Conservation (phyloP, 176 grass and related monocot species). For the Triticum dicoccoides region DNA sequence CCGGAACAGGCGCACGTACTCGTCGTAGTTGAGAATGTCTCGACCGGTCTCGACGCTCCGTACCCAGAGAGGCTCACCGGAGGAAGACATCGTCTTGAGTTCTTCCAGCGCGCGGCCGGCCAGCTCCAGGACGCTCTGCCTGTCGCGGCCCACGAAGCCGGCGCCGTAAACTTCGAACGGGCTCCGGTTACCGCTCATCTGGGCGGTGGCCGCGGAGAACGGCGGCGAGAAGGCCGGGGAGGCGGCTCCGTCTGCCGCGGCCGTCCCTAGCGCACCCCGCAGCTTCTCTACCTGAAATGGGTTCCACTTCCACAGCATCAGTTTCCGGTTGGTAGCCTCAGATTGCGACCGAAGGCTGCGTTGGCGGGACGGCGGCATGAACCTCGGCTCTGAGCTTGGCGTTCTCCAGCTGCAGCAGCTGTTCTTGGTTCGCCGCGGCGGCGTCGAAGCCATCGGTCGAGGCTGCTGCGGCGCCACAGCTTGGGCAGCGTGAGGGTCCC, state of each 20-base stretch:
- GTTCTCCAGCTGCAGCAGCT: constrained; percentile 65
- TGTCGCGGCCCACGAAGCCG: constrained; percentile 37
- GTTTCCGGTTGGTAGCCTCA: background rate
- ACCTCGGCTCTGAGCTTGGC: constrained; percentile 72
- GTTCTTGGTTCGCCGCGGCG: constrained; percentile 32
- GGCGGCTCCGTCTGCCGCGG: background rate
- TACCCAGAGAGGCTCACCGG: constrained; percentile 68
- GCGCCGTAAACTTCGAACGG: constrained; percentile 25
- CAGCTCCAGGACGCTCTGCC: constrained; percentile 47
- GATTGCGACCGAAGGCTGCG: background rate
- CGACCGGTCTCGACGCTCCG: constrained; percentile 60
- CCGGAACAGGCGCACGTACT: constrained; percentile 67
- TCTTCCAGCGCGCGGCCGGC: constrained; percentile 51
- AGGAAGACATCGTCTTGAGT: constrained; percentile 50
- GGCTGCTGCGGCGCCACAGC: constrained; percentile 40
- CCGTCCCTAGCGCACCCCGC: constrained; percentile 17
- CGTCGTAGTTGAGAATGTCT: constrained; percentile 77
- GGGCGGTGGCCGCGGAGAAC: constrained; percentile 8
- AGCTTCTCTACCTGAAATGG: constrained; percentile 60
- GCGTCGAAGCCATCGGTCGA: constrained; percentile 17
- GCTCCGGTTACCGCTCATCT: constrained; percentile 1
- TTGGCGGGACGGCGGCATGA: background rate
- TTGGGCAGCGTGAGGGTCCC: constrained; percentile 47
- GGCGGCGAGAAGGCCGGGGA: constrained; percentile 27
- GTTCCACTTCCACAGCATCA: background rate